Conservation (phyloP, 2,329 filamentous ascomycete genomes). For the Chaetomiaceae sp. region DNA sequence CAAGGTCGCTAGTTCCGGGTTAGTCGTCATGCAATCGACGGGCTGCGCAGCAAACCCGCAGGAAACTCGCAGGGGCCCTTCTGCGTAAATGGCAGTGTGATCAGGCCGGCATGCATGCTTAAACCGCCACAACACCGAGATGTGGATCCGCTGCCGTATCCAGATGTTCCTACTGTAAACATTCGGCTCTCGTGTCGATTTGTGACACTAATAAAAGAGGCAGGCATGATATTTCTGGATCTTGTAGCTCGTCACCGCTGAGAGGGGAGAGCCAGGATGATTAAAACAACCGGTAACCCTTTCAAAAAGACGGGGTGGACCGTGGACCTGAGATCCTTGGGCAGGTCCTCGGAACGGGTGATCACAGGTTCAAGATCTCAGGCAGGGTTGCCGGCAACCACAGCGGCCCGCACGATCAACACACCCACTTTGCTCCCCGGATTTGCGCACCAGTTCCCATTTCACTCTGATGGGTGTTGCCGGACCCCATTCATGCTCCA, state of each 20-base stretch:
- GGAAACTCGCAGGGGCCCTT: no score
- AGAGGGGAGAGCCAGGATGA: no score
- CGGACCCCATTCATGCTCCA: not conserved
- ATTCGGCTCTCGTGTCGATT: not conserved
- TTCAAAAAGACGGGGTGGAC: no score
- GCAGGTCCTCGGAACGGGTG: no score
- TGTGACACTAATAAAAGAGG: not conserved
- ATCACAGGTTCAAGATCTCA: slow-evolving; percentile 1
- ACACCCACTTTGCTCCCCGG: slow-evolving; percentile 12
- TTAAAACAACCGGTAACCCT: no score
- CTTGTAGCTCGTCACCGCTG: no score
- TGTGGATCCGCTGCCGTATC: no score
- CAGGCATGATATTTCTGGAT: no score
- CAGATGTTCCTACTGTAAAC: no score
- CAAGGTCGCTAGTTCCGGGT: slow-evolving; percentile 2
- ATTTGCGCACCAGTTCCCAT: slow-evolving; percentile 3
- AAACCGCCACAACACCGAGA: not conserved
- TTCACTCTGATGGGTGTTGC: not conserved
- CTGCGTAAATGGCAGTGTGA: not conserved
- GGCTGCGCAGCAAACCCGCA: slow-evolving; percentile 5
- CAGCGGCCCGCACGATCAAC: slow-evolving; percentile 15
- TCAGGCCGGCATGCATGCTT: slow-evolving; percentile 4
- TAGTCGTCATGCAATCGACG: slow-evolving; percentile 9
- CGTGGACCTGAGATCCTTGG: no score
- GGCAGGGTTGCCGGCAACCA: slow-evolving; percentile 1